These are phyloP conservation scores for Drechslerella dactyloides DNA, from an alignment of 2,329 filamentous ascomycete species.

Conservation along the genomic window DNA sequence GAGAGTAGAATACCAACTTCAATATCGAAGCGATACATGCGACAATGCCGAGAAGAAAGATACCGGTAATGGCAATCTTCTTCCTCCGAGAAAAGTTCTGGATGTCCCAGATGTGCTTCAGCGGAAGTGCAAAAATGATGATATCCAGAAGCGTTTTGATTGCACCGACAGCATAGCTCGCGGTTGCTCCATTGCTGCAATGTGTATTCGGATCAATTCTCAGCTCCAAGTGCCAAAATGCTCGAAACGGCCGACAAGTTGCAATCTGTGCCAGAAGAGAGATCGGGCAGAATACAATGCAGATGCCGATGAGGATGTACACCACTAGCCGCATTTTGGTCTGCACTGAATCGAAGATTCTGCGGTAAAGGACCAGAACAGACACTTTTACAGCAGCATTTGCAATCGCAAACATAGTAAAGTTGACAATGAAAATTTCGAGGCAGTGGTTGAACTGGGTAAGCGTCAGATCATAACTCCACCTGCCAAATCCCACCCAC, in stretches of 20 bases:
- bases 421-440: conserved; percentile 34
- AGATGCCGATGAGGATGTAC: conserved; percentile 27
- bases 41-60: conserved; percentile 37
- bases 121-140: conserved; percentile 37
- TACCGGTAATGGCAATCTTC: conserved; percentile 38
- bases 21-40: conserved; percentile 36
- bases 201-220: conserved; percentile 30
- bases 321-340: conserved; percentile 38
- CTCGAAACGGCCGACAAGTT: conserved; percentile 25
- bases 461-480: conserved; percentile 30
- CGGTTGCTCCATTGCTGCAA: conserved; percentile 10
- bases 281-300: conserved; percentile 38
- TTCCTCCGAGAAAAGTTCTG: conserved; percentile 33
- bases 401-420: conserved; percentile 34
- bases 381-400: conserved; percentile 47
- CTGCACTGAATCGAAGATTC: conserved; percentile 47
- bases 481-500: conserved; percentile 42
- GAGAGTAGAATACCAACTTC: conserved; percentile 22
- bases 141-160: conserved; percentile 32
- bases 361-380: conserved; percentile 38
- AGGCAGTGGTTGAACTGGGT: conserved; percentile 38
- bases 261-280: conserved; percentile 19
- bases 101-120: conserved; percentile 50
- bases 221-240: conserved; percentile 28
- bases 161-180: conserved; percentile 23